Evolutionary conservation across 306 rosid species (phyloP), one percentile per base, ranked within the genome.

Genomic region (Cucurbita ficifolia): DNA sequence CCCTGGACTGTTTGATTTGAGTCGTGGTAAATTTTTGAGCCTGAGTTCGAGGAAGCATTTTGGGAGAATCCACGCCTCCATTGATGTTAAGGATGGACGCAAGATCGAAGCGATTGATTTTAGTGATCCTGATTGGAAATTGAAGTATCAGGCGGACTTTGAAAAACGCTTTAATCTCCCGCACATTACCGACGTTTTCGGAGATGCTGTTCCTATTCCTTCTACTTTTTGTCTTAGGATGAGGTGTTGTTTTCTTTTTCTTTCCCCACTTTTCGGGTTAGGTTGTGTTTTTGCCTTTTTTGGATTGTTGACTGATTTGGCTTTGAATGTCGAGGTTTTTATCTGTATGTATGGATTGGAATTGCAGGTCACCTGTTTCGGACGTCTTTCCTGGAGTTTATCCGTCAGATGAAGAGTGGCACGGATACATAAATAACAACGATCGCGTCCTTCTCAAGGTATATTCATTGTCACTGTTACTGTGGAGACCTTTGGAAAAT

Each of bases 371-470:
- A 59, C 97, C 97, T 16, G 59, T 91, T 9, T 76, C 84, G 33
- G 86, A 79, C 68, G 91, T 79, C 50, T 81, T 82, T 79, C 86
- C 87, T 6, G 86, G 87, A 19, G 90, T 85, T 16, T 94, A 91
- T 76, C 88, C 96, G 4, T 91, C 87, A 6, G 96, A 94, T 75
- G 96, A 94, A 71, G 96, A 86, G 72, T 94, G 97, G 99, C 91
- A 94, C 72, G 99, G 99, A 5, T 94, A 94, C 82, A 89, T 94
- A 61, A 89, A 94, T 49, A 91, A 87, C 45, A 89, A 91, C 61
- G 99, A 94, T 74, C 87, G 99, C 53, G 99, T 94, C 48, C 96
- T 94, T 77, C 97, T 94, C 21, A 94, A 94, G 96, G 99, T 91
- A 63, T 63, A 40, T 40, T 42, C 9, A 2, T 53, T 56, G 42